Base-by-base conservation (phyloP, 805 yeast genomes). In the Cyberlindnera maclurae region DNA sequence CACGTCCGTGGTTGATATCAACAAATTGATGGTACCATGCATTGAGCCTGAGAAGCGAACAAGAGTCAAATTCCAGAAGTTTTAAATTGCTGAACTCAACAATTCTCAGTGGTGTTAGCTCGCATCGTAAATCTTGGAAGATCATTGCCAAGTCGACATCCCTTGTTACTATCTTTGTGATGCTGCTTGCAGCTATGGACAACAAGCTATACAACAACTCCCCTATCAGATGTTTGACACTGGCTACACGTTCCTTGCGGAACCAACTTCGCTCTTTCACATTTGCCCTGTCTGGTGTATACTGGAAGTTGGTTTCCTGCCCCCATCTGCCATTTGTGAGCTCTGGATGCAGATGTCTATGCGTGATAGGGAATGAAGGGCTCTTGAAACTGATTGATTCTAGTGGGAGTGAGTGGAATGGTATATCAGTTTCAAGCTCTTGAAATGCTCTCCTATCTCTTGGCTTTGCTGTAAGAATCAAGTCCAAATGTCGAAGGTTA, bases 401-500 rank as follows among this genome's bases (percentile, higher is more conserved):
- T 12, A 32, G 12, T 12, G 12, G 11, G 10, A 10, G 12, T 4
- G 13, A 1, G 6, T 2, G 9, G 5, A 11, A 20, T 10, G n/a
- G 13, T 20, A 22, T 13, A 7, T 9, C 9, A 13, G 34, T 13
- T 5, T 22, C 27, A 4, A 32, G 11, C 13, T 12, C 12, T 8
- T 20, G 12, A 4, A 20, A 13, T 5, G 12, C n/a, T 22, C 15
- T 32, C 24, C 8, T 6, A 20, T 18, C 7, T 15, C 3, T 18
- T 15, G 10, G 7, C 5, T 5, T 18, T 32, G 34, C 5, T 20
- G 34, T 32, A 28, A 15, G 15, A 29, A 26, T 16, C 36, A 24
- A 15, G 36, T 45, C 5, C 15, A 45, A 41, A 8, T 34, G 35
- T 12, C 36, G 39, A 34, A 43, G 32, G 4, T 22, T 32, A n/a